Conservation (phyloP, 768 basidiomycete species). For the Pisolithus albus region DNA sequence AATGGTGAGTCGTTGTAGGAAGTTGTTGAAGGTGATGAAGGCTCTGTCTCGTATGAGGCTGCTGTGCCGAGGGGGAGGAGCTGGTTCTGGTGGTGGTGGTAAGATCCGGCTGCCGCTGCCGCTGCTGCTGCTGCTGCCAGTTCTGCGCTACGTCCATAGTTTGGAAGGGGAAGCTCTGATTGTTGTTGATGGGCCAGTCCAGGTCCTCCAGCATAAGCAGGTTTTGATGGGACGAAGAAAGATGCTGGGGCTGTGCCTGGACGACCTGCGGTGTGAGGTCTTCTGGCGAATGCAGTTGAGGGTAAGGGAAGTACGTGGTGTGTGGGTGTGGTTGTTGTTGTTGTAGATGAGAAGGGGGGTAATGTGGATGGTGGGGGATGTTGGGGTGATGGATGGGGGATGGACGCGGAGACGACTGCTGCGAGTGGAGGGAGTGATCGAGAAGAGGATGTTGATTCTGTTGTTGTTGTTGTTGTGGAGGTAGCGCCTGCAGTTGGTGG, state of each 20-base stretch:
- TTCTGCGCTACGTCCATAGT: constrained; percentile 33
- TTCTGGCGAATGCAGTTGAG: constrained; percentile 42
- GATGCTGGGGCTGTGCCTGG: constrained; percentile 69
- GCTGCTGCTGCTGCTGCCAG: constrained; percentile 30
- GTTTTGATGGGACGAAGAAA: constrained; percentile 41
- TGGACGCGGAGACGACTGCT: constrained; percentile 68
- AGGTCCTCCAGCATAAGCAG: constrained; percentile 44
- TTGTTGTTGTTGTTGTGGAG: neutral
- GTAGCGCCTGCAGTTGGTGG: constrained; percentile 46
- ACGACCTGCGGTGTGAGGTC: constrained; percentile 55
- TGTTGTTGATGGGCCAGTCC: constrained; percentile 42
- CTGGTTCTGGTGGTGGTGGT: constrained; percentile 24
- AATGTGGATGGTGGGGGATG: constrained; percentile 31
- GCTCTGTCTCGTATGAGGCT: constrained; percentile 21
- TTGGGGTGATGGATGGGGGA: constrained; percentile 41
- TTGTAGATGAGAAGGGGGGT: no score
- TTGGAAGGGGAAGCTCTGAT: constrained; percentile 36
- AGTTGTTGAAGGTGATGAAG: constrained; percentile 11
- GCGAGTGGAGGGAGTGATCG: constrained; percentile 67
- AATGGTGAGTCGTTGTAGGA: constrained; percentile 57
- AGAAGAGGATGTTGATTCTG: constrained; percentile 22
- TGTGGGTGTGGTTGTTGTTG: constrained; percentile 28
- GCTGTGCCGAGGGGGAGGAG: constrained; percentile 8
- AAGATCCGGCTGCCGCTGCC: constrained; percentile 18
- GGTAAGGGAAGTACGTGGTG: constrained; percentile 53